phyloP scores from a whole-genome alignment of 352 stramenopile genomes.

The Globisporangium lucens region DNA sequence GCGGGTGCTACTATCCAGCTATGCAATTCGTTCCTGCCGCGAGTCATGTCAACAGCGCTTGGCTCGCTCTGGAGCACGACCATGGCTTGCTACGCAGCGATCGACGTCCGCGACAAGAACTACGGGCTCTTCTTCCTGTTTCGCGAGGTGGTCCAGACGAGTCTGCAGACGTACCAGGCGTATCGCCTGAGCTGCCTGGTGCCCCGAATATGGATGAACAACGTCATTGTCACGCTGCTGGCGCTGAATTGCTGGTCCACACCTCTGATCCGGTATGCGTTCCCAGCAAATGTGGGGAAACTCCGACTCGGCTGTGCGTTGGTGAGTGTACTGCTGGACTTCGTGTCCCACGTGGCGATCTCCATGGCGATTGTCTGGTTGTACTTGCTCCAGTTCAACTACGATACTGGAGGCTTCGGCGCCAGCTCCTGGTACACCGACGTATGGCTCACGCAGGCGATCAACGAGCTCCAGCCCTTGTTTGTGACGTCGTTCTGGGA shows the following conservation, averaged over 20 bases:
- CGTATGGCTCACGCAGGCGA: slow-evolving; percentile 2
- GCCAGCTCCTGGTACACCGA: neutral
- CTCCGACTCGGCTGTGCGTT: neutral
- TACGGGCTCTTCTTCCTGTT: slow-evolving; percentile 28
- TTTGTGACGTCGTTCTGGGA: neutral
- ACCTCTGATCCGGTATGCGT: neutral
- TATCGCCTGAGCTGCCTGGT: slow-evolving; percentile 31
- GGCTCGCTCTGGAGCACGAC: neutral
- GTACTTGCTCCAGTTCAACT: neutral
- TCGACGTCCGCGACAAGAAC: slow-evolving; percentile 21
- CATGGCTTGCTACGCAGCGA: neutral
- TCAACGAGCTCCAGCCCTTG: neutral
- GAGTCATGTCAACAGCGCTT: neutral
- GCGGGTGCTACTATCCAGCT: neutral
- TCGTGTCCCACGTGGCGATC: neutral
- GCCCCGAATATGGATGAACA: slow-evolving; percentile 29
- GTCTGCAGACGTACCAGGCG: slow-evolving; percentile 28
- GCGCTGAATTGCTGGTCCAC: slow-evolving; percentile 35
- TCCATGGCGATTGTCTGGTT: neutral
- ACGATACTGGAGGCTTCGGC: neutral
- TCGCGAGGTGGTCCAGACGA: slow-evolving; percentile 25
- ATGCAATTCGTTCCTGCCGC: neutral
- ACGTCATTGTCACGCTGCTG: slow-evolving; percentile 32
- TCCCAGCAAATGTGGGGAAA: neutral
- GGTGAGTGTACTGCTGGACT: neutral